A percentile compares a stretch with the other conserved stretches of the same genome.
phyloP scores from a whole-genome alignment of 345 rosid species.

The Microthlaspi erraticum region DNA sequence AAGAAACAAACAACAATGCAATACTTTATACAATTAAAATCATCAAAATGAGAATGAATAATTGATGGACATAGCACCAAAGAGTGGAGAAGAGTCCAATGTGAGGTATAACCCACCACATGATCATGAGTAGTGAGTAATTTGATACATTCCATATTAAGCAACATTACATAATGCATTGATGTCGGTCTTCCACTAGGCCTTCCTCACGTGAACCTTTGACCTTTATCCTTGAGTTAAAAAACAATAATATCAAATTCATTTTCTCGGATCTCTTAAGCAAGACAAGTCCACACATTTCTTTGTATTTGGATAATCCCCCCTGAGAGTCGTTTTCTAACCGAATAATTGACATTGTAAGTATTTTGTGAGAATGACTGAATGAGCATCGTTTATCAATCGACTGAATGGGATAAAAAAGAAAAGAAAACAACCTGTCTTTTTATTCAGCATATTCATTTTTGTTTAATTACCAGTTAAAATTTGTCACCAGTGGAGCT shows the following conservation, averaged over 20 bases:
- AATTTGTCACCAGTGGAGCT: too few relatives aligned
- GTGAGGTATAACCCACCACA: conserved; percentile 44
- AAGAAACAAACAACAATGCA: conserved; percentile 24
- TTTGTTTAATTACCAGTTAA: too few relatives aligned
- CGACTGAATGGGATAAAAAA: too few relatives aligned
- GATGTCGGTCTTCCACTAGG: conserved; percentile 39
- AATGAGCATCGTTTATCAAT: neutral
- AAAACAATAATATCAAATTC: conserved; percentile 20
- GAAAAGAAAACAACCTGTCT: too few relatives aligned
- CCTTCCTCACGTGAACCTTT: conserved; percentile 39
- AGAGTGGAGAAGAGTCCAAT: conserved; percentile 35
- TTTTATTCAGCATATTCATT: too few relatives aligned
- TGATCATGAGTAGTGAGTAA: conserved; percentile 37
- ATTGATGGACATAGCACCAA: conserved; percentile 34
- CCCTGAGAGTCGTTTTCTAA: conserved; percentile 9
- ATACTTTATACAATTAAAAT: neutral
- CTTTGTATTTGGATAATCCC: conserved; percentile 8
- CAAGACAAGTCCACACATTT: conserved; percentile 25
- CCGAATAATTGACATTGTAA: neutral
- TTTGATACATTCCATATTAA: conserved; percentile 41
- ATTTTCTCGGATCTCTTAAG: conserved; percentile 20
- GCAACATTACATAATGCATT: conserved; percentile 41
- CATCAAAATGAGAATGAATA: conserved; percentile 5
- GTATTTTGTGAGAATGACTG: neutral
- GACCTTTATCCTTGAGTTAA: conserved; percentile 13